Evolutionary conservation across 2,329 filamentous ascomycete genomes (phyloP).

Genomic region (Sarocladiaceae sp.): DNA sequence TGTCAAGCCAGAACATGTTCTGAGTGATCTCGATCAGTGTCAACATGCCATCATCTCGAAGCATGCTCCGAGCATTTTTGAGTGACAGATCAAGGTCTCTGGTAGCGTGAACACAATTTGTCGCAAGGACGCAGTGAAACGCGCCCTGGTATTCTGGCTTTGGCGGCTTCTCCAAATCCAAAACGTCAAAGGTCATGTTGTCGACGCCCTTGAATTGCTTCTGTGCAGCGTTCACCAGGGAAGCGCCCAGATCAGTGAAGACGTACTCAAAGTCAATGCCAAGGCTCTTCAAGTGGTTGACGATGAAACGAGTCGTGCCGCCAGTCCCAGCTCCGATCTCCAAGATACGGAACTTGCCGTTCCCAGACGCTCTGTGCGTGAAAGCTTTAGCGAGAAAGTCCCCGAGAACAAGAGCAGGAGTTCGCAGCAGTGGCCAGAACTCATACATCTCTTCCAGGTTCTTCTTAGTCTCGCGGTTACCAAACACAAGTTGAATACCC

Average conservation of each 20-base stretch:
- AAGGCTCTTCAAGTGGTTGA: conserved; percentile 18
- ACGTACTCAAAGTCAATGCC: conserved; percentile 20
- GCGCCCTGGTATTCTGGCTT: conserved; percentile 11
- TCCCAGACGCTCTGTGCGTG: too few relatives aligned
- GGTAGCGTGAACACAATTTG: conserved; percentile 34
- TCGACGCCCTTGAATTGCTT: conserved; percentile 17
- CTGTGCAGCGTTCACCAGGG: conserved; percentile 24
- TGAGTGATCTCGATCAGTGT: conserved; percentile 25
- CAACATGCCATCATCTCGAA: conserved; percentile 25
- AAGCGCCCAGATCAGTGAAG: conserved; percentile 22
- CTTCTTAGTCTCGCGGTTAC: conserved; percentile 15
- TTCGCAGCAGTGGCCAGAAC: conserved; percentile 21
- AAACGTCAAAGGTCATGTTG: conserved; percentile 20
- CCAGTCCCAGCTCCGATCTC: conserved; percentile 41
- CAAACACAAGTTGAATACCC: conserved; percentile 34
- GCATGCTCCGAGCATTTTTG: conserved; percentile 17
- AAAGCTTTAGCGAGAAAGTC: conserved; percentile 15
- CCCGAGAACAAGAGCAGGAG: conserved; percentile 17
- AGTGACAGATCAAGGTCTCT: conserved; percentile 17
- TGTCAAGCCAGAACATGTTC: conserved; percentile 23
- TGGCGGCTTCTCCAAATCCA: conserved; percentile 25
- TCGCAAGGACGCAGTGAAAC: conserved; percentile 28
- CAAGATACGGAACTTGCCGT: conserved; percentile 29
- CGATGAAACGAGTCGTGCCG: conserved; percentile 31
- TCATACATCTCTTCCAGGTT: conserved; percentile 33